phyloP scores from a whole-genome alignment of 371 early-diverging fungal genomes.

The Saksenaea vasiformis region DNA sequence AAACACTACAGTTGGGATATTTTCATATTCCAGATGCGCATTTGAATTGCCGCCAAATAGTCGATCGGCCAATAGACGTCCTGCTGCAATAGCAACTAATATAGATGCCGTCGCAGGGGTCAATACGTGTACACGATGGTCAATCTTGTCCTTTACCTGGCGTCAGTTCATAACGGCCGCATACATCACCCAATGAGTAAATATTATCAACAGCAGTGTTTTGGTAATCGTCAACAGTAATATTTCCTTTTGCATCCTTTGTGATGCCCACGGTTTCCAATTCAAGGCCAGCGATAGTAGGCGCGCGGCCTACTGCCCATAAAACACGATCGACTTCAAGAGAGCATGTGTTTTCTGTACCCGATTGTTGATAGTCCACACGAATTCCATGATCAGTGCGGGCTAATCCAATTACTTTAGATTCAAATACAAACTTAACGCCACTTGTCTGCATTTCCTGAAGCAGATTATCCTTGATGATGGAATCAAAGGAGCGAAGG shows the following conservation, averaged over 20 bases:
- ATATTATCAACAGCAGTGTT: conserved; percentile 72
- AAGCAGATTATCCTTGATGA: conserved; percentile 81
- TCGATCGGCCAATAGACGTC: conserved; percentile 89
- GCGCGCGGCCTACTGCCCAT: conserved; percentile 90
- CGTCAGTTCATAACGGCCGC: conserved; percentile 90
- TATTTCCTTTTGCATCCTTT: conserved; percentile 64
- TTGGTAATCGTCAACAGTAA: conserved; percentile 86
- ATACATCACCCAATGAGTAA: conserved; percentile 95
- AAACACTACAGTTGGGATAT: conserved; percentile 97
- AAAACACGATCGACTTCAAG: conserved; percentile 71
- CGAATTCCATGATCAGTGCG: conserved; percentile 29
- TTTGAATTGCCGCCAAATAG: conserved; percentile 77
- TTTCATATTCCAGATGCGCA: conserved; percentile 86
- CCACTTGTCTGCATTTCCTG: conserved; percentile 72
- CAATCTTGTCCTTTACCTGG: conserved; percentile 58
- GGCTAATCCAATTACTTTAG: conserved; percentile 47
- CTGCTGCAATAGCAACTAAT: conserved; percentile 92
- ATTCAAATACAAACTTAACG: conserved; percentile 70
- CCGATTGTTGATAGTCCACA: conserved; percentile 46
- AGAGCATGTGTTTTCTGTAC: conserved; percentile 16
- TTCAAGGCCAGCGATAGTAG: conserved; percentile 72
- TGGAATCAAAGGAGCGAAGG: conserved; percentile 84
- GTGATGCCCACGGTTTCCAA: conserved; percentile 69
- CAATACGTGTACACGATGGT: background rate
- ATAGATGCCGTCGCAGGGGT: background rate